Evolutionary conservation across 2,329 filamentous ascomycete genomes (phyloP).

Genomic region (Aspergillus hiratsukae): DNA sequence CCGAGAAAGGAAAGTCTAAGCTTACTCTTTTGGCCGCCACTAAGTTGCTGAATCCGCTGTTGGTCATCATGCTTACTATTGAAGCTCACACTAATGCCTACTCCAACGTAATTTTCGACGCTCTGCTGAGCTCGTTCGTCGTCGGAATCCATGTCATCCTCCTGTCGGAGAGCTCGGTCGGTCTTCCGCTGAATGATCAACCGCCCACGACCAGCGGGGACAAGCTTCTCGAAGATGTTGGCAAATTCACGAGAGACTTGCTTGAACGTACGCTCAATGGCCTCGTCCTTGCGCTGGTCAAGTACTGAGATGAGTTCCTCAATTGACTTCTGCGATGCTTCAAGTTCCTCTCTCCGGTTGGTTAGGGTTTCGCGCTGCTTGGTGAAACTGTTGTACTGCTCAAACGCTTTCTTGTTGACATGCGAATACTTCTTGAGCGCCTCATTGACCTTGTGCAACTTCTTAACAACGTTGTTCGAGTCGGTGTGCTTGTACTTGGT

Average conservation of each 20-base stretch:
- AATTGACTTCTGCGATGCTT: slow-evolving; percentile 80
- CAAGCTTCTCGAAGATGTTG: slow-evolving; percentile 88
- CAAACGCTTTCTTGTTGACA: slow-evolving; percentile 99
- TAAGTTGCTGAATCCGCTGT: slow-evolving; percentile 94
- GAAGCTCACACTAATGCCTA: slow-evolving; percentile 96
- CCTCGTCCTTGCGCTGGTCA: slow-evolving; percentile 94
- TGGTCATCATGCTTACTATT: slow-evolving; percentile 98
- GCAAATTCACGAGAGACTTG: slow-evolving; percentile 93
- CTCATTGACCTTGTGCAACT: slow-evolving; percentile 86
- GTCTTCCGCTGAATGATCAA: slow-evolving; percentile 89
- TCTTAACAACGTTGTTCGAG: slow-evolving; percentile 66
- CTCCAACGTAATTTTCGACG: slow-evolving; percentile 93
- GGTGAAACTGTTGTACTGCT: slow-evolving; percentile 97
- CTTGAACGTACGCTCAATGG: slow-evolving; percentile 97
- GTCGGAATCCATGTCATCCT: slow-evolving; percentile 65
- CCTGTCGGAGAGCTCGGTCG: slow-evolving; percentile 61
- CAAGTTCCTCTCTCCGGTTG: slow-evolving; percentile 79
- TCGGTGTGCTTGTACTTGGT: slow-evolving; percentile 83
- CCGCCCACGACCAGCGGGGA: slow-evolving; percentile 85
- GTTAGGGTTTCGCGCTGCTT: slow-evolving; percentile 83
- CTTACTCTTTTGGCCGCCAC: slow-evolving; percentile 94
- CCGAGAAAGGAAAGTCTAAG: slow-evolving; percentile 12
- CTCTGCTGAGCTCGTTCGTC: slow-evolving; percentile 56
- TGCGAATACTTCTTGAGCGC: slow-evolving; percentile 94
- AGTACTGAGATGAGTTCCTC: slow-evolving; percentile 88